Conservation (phyloP, 352 stramenopile genomes). For the Phytopythium boreale region DNA sequence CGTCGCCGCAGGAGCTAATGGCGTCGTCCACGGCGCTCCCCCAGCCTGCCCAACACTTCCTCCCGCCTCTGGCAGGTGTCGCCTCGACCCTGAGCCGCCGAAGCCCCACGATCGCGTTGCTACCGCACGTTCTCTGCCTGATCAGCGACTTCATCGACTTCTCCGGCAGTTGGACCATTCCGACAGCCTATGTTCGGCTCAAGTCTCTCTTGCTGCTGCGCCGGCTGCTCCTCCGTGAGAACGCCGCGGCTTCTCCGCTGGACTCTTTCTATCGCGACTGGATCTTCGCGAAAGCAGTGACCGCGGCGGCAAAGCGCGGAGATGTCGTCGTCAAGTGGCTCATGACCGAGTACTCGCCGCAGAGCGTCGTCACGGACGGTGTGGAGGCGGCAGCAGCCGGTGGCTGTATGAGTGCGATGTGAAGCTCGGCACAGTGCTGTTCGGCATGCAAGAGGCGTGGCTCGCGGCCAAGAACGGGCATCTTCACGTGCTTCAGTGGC, state of each 20-base stretch:
- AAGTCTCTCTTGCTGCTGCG: not conserved
- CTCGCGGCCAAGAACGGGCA: slow-evolving; percentile 25
- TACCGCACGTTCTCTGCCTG: not conserved
- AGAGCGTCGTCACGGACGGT: slow-evolving; percentile 31
- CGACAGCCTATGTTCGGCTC: not conserved
- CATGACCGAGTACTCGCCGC: slow-evolving; percentile 43
- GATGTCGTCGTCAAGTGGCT: slow-evolving; percentile 69
- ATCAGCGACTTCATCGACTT: not conserved
- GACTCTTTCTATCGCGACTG: not conserved
- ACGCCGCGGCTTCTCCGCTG: not conserved
- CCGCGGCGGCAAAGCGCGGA: slow-evolving; percentile 48
- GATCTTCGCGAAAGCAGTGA: not conserved
- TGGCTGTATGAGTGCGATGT: slow-evolving; percentile 19
- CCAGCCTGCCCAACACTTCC: too few species aligned
- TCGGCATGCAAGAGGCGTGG: slow-evolving; percentile 18
- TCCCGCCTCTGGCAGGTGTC: not conserved
- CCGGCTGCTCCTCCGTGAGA: not conserved
- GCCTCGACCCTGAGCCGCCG: not conserved
- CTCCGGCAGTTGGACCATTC: not conserved
- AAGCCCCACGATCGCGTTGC: not conserved
- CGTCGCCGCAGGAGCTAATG: not conserved
- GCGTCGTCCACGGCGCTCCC: too few species aligned
- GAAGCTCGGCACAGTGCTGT: slow-evolving; percentile 13
- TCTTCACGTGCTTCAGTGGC: slow-evolving; percentile 19
- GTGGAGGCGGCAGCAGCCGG: slow-evolving; percentile 58